These are phyloP conservation scores for button mushroom (Agaricus bisporus) DNA, from an alignment of 768 basidiomycete species.

Conservation along the genomic window DNA sequence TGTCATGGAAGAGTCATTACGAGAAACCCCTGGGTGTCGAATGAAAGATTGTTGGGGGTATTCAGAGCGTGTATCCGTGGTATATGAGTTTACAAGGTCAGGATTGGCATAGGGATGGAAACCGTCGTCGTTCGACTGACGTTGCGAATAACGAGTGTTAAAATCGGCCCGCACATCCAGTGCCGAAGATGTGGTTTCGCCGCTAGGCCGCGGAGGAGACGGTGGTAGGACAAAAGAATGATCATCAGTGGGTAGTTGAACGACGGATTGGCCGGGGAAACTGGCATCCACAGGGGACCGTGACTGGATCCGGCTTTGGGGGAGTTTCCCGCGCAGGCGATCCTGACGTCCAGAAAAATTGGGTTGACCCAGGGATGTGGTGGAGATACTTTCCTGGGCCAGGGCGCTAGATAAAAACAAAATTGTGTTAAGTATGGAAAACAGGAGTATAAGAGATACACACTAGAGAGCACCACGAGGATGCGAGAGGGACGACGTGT, in stretches of 20 bases:
- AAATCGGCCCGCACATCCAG: constrained; percentile 6
- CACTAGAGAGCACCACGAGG: constrained; percentile 56
- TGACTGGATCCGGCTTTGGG: constrained; percentile 32
- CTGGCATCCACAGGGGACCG: constrained; percentile 22
- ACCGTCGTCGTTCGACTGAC: constrained; percentile 24
- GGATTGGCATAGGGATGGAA: constrained; percentile 82
- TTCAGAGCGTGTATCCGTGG: constrained; percentile 25
- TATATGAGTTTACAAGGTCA: constrained; percentile 44
- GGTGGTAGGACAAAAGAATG: constrained; percentile 19
- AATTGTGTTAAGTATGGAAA: constrained; percentile 4
- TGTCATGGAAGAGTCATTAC: constrained; percentile 48
- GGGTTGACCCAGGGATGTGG: constrained; percentile 40
- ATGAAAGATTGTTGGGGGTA: constrained; percentile 23
- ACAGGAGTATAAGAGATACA: constrained; percentile 23
- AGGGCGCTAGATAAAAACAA: constrained; percentile 35
- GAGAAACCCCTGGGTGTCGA: constrained; percentile 24
- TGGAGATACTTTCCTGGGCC: constrained; percentile 56
- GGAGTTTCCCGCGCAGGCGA: constrained; percentile 36
- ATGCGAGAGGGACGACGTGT: constrained; percentile 44
- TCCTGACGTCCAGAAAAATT: constrained; percentile 24
- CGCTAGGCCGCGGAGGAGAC: constrained; percentile 13
- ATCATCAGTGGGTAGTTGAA: constrained; percentile 20
- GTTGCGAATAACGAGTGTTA: constrained; percentile 11
- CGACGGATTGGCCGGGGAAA: constrained; percentile 26
- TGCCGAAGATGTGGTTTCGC: constrained; percentile 6